These are phyloP conservation scores for Suillus lakei DNA, from an alignment of 768 basidiomycete genomes.

Conservation along the genomic window DNA sequence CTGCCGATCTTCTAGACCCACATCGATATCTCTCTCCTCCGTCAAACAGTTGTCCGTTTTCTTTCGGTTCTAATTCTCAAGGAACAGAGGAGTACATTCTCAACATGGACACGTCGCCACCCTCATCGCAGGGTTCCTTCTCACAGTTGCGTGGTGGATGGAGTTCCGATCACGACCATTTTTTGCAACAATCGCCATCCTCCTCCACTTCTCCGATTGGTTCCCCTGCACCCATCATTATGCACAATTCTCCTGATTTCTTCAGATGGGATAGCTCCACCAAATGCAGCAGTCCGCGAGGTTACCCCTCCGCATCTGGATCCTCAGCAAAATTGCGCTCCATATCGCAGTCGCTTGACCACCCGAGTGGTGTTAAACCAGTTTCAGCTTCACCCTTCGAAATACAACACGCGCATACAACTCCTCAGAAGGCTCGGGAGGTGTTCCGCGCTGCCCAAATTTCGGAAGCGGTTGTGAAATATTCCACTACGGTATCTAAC, in stretches of 20 bases:
- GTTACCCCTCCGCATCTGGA: not conserved
- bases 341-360: not conserved
- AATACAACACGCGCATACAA: not conserved
- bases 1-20: not conserved
- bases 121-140: not conserved
- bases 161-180: not conserved
- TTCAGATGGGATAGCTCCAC: not conserved
- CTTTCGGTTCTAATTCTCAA: conserved; percentile 15
- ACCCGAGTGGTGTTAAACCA: not conserved
- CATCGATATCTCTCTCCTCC: conserved; percentile 13
- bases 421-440: not conserved
- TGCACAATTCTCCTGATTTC: not conserved
- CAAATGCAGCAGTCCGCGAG: not conserved
- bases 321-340: not conserved
- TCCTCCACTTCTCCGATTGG: not conserved
- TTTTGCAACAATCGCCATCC: not conserved
- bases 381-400: not conserved
- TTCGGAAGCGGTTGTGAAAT: not conserved
- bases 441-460: too few relatives aligned
- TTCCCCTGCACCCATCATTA: not conserved
- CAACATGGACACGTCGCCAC: conserved; percentile 28
- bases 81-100: conserved; percentile 22
- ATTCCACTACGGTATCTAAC: not conserved
- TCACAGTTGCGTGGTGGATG: not conserved
- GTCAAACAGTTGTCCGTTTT: conserved; percentile 26